Evolutionary conservation across 2,329 filamentous ascomycete species (phyloP).

Genomic region (Uncinocarpus reesii): DNA sequence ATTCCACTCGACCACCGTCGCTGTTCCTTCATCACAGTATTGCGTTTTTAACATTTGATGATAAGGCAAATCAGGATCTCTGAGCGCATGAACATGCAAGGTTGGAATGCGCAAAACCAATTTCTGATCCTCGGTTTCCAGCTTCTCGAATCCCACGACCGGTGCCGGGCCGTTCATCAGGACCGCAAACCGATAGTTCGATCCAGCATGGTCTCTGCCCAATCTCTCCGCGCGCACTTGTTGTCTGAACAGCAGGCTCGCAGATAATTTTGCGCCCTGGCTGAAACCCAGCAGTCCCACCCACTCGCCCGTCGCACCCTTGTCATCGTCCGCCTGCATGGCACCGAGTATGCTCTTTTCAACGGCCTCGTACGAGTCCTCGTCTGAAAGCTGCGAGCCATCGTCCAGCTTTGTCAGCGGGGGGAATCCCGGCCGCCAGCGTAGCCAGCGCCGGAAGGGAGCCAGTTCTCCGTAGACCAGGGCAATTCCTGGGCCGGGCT

Average conservation of each 20-base stretch:
- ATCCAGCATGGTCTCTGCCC: neutral
- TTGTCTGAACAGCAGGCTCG: conserved; percentile 44
- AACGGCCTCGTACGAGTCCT: conserved; percentile 42
- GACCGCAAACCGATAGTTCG: conserved; percentile 14
- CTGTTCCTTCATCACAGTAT: conserved; percentile 49
- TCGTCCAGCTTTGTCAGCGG: conserved; percentile 39
- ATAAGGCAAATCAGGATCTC: conserved; percentile 49
- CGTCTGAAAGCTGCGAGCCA: conserved; percentile 26
- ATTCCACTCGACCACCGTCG: conserved; percentile 59
- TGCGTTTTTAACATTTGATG: conserved; percentile 48
- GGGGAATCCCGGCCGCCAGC: conserved; percentile 48
- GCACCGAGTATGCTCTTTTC: conserved; percentile 37
- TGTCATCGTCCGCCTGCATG: conserved; percentile 23
- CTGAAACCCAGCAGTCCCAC: conserved; percentile 56
- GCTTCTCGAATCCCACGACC: conserved; percentile 1
- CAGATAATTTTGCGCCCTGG: conserved; percentile 54
- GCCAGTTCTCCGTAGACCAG: conserved; percentile 55
- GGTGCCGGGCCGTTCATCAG: conserved; percentile 15
- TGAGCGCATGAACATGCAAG: conserved; percentile 57
- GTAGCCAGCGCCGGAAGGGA: conserved; percentile 56
- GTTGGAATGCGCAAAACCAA: conserved; percentile 41
- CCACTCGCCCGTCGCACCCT: conserved; percentile 45
- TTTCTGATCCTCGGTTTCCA: neutral
- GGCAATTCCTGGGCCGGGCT: conserved; percentile 48
- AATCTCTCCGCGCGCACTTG: conserved; percentile 10